A percentile compares a stretch with the other conserved stretches of the same genome.
Evolutionary conservation across 495 filamentous ascomycete genomes (phyloP).

Genomic region (Neurospora sp.): DNA sequence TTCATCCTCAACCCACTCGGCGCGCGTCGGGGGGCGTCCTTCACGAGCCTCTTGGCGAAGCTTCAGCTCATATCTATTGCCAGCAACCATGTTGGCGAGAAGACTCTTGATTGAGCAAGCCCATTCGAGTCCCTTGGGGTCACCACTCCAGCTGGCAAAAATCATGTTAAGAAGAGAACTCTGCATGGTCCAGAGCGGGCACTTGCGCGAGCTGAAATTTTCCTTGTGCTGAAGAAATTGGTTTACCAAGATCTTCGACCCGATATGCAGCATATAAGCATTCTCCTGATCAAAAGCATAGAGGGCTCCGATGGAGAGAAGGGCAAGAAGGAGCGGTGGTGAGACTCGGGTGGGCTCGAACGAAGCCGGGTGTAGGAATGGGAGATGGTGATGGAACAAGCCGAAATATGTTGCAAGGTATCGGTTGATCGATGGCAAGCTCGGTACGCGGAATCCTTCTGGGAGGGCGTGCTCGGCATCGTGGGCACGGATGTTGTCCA

Average conservation of each 20-base stretch:
- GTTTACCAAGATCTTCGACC: constrained; percentile 90
- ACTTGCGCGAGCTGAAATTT: constrained; percentile 97
- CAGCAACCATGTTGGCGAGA: constrained; percentile 96
- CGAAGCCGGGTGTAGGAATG: constrained; percentile 89
- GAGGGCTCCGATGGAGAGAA: constrained; percentile 89
- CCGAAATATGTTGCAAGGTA: constrained; percentile 94
- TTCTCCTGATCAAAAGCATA: constrained; percentile 97
- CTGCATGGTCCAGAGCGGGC: constrained; percentile 96
- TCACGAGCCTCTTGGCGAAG: constrained; percentile 82
- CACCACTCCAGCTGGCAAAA: constrained; percentile 98
- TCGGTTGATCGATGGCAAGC: constrained; percentile 65
- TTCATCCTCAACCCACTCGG: constrained; percentile 96
- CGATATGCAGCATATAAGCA: constrained; percentile 93
- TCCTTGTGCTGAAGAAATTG: constrained; percentile 97
- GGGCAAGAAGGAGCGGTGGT: constrained; percentile 75
- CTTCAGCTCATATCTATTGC: constrained; percentile 93
- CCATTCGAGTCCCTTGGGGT: constrained; percentile 96
- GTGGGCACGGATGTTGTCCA: constrained; percentile 71
- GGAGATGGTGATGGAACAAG: constrained; percentile 92
- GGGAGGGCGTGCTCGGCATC: constrained; percentile 77
- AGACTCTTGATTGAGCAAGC: constrained; percentile 97
- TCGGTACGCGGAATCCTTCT: constrained; percentile 81
- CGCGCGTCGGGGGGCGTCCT: constrained; percentile 60
- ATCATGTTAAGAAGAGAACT: constrained; percentile 95
- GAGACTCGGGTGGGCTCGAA: constrained; percentile 72